phyloP scores from a whole-genome alignment of 768 basidiomycete genomes.

The Serendipita vermifera region DNA sequence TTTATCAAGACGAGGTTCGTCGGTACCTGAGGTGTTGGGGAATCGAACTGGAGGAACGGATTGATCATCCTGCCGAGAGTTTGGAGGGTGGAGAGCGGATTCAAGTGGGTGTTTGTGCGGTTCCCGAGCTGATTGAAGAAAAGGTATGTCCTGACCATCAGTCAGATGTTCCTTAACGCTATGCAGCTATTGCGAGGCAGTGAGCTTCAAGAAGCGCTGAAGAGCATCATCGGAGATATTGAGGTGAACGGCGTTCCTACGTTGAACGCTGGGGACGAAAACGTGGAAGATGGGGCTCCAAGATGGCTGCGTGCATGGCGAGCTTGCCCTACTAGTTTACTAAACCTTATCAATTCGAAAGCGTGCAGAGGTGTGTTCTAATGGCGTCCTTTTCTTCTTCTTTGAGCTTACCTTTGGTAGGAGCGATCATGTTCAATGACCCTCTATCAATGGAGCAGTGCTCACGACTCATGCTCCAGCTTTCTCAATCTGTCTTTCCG shows the following conservation, averaged over 20 bases:
- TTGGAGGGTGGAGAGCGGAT: constrained; percentile 32
- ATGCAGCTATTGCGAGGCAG: constrained; percentile 47
- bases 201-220: constrained; percentile 65
- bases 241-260: constrained; percentile 32
- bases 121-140: constrained; percentile 60
- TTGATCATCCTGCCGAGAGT: constrained; percentile 18
- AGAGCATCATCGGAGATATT: constrained; percentile 52
- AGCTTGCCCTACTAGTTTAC: constrained; percentile 67
- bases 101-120: constrained; percentile 48
- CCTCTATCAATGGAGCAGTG: constrained; percentile 54
- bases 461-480: constrained; percentile 46
- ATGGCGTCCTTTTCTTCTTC: constrained; percentile 10
- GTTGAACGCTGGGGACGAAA: neutral
- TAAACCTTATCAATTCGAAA: constrained; percentile 85
- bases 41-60: constrained; percentile 25
- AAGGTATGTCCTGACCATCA: constrained; percentile 32
- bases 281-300: neutral
- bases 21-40: constrained; percentile 35
- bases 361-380: constrained; percentile 72
- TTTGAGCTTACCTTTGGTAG: constrained; percentile 28
- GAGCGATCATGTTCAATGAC: constrained; percentile 98
- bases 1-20: constrained; percentile 32
- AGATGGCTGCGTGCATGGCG: constrained; percentile 70
- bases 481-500: constrained; percentile 65
- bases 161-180: constrained; percentile 14